Base-by-base conservation (phyloP, 805 yeast species). In the Saturnispora quitensis region DNA sequence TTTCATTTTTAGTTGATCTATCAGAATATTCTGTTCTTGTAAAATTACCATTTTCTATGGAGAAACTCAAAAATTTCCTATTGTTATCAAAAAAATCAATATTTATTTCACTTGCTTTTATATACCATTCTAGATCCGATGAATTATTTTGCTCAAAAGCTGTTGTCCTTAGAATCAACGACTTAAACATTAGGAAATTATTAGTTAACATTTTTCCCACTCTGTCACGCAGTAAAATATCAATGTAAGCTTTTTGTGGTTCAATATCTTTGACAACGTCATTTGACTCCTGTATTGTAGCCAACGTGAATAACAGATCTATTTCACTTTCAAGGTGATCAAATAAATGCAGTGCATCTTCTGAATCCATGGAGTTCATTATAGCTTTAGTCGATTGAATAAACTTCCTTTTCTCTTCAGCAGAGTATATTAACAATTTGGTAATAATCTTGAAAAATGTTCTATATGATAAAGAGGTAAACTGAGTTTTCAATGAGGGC, bases 381-480 rank as follows among this genome's bases (percentile, higher is more conserved):
- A 89, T 68, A 56, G 84, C 83, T 51, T 82, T 82, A 31, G 87
- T 70, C 36, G 76, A 75, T 50, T 85, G 83, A 35, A 75, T 73
- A 43, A 84, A 63, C 35, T 71, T 69, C 54, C 79, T 78, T 43
- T 77, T 75, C 56, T 76, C 74, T 5, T 96, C 95, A 57, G 88
- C 96, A 5, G 79, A 72, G 40, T 60, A 60, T 33, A 87, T 72
- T 53, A 91, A 61, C 44, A 90, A 68, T 50, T 84, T 81, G 58
- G 79, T 73, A 0, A 77, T 71, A 38, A 89, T 78, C 15, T 77
- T 73, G 61, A 81, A 86, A 13, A 88, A 65, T 0, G 89, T 73
- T 56, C 73, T 73, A 63, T 87, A 90, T 61, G 89, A 95, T 44
- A 69, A 67, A 0, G 96, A 84, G 50, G 89, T 89, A 50, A 89